Base-by-base conservation (phyloP, 2,329 filamentous ascomycete genomes). In the Raffaelea albimanens region DNA sequence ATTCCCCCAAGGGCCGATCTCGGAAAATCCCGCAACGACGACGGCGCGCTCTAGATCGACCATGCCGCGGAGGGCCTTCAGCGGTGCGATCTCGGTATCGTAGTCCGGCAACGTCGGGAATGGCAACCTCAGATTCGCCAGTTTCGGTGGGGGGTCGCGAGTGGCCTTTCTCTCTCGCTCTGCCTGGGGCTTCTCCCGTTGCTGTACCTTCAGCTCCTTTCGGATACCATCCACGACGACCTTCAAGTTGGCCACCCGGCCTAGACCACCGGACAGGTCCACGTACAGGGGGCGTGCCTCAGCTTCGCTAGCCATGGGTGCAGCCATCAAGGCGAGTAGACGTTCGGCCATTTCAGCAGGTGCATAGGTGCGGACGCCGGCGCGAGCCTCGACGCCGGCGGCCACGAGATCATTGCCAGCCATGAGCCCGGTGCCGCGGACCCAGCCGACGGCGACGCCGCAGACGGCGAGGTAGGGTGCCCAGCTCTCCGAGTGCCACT, bases 341-440 rank as follows among this genome's bases (percentile, higher is more conserved):
- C 98, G 98, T 76, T 98, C 98, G 16, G 93, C 93, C 93, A 98
- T 98, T 68, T 98, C 93, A 64, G 95, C 89, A 70, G 97, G 93
- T 9, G 91, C 97, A 75, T 98, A 98, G 4, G 93, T 98, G 58
- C 93, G 89, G 21, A 97, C 93, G 59, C 93, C 93, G 56, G 94
- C 93, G 58, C 87, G 87, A n/a, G n/a, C n/a, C 73, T 98, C 93
- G 48, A 98, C 88, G 51, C 91, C 93, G 65, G 97, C 91, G 33
- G 93, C 93, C 55, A 97, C 90, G 58, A 97, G 82, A 67, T 98
- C 63, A 51, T 71, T 71, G 31, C 52, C 61, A 2, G 52, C 57
- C 69, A 71, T 72, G 58, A 98, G 81, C 63, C 93, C 93, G 53
- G 93, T 98, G 56, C 91, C 91, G 70, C 93, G 91, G 57, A 93